These are phyloP conservation scores for Lichtheimia corymbifera DNA, from an alignment of 371 early-diverging fungal genomes.

Conservation along the genomic window DNA sequence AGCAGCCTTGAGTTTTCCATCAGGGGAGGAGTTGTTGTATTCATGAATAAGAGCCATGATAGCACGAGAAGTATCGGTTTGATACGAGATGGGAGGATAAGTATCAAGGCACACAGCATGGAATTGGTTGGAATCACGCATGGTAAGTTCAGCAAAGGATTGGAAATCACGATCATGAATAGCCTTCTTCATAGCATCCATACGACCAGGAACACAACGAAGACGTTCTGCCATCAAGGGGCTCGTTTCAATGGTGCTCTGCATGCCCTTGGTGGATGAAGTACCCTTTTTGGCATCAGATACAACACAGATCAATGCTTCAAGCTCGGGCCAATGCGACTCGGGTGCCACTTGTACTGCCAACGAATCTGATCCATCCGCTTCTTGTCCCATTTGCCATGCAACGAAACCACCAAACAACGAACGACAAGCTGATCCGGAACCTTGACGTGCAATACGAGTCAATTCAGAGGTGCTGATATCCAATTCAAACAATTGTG, in stretches of 20 bases:
- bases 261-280: constrained; percentile 97
- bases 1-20: constrained; percentile 70
- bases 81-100: constrained; percentile 92
- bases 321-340: constrained; percentile 94
- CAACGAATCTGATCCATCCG: constrained; percentile 84
- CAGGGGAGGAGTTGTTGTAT: constrained; percentile 74
- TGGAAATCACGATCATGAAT: constrained; percentile 87
- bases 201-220: constrained; percentile 84
- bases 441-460: constrained; percentile 93
- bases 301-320: constrained; percentile 92
- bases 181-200: constrained; percentile 85
- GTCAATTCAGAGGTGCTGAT: constrained; percentile 77
- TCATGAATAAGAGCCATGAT: constrained; percentile 85
- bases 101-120: constrained; percentile 96
- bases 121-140: constrained; percentile 99
- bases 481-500: constrained; percentile 76
- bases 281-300: constrained; percentile 92
- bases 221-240: constrained; percentile 85
- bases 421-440: constrained; percentile 97
- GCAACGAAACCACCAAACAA: constrained; percentile 97
- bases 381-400: constrained; percentile 87
- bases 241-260: constrained; percentile 91
- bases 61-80: constrained; percentile 91
- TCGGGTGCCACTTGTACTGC: constrained; percentile 91
- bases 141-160: constrained; percentile 91